Evolutionary conservation across 2,329 filamentous ascomycete genomes (phyloP).

Genomic region (Aspergillus awamori): DNA sequence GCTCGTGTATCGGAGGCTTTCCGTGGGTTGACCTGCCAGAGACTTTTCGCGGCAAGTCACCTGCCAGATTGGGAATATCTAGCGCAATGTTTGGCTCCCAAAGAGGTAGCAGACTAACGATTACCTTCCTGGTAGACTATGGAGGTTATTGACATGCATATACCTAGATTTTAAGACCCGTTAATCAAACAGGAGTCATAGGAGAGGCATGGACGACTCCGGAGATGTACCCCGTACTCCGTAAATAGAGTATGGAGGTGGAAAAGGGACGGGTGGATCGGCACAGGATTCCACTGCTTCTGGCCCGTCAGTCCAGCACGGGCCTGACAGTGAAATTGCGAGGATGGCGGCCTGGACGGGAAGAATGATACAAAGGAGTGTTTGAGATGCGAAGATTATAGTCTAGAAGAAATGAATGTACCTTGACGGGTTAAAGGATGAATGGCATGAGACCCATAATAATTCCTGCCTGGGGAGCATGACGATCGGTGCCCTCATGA

Average conservation of each 20-base stretch:
- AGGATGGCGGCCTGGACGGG: slow-evolving; percentile 3
- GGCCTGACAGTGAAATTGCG: slow-evolving; percentile 10
- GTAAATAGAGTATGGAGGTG: slow-evolving; percentile 6
- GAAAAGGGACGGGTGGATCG: slow-evolving; percentile 9
- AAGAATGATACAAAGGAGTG: neutral
- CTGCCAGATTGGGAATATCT: neutral
- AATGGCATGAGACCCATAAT: neutral
- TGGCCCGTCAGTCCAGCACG: slow-evolving; percentile 4
- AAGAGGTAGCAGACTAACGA: neutral
- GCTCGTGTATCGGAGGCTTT: neutral
- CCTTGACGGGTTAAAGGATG: neutral
- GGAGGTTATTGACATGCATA: neutral
- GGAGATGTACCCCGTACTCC: slow-evolving; percentile 8
- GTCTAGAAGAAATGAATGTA: neutral
- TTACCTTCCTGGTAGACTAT: neutral
- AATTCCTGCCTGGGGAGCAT: neutral
- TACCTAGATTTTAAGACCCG: neutral
- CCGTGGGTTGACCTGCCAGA: neutral
- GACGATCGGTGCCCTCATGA: slow-evolving; percentile 1
- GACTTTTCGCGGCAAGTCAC: neutral
- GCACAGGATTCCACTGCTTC: slow-evolving; percentile 9
- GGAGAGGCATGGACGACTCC: neutral
- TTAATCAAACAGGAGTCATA: neutral
- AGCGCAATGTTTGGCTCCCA: neutral
- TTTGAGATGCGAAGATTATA: neutral